Base-by-base conservation (phyloP, 2,329 filamentous ascomycete genomes). In the Ophiostoma populinum region DNA sequence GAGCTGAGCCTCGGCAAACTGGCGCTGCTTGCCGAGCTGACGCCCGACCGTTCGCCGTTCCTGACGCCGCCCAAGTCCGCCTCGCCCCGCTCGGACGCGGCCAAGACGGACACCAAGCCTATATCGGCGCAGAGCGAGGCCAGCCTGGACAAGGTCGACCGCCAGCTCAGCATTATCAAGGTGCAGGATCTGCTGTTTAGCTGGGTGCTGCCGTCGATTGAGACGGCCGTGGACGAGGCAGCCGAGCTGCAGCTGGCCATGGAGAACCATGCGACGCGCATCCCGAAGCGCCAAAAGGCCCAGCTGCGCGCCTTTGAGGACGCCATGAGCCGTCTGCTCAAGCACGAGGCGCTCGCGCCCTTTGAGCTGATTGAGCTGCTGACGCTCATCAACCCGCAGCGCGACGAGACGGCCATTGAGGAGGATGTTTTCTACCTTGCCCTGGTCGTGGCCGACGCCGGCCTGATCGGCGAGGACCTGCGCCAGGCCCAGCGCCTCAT, bases 1-100 rank as follows among this genome's bases (percentile, higher is more conserved):
- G 80, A 95, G 55, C 61, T 95, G 18, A 92, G 83, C 40, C 64
- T 98, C 25, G 80, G 81, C 24, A 95, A 94, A 55, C 65, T 98
- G 31, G 70, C 76, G 12, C 64, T 74, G 36, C 56, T 94, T 44
- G 81, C 81, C 12, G 70, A 74, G 25, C 62, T n/a, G n/a, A n/a
- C n/a, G n/a, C n/a, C n/a, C n/a, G n/a, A 58, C 7, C 54, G 58
- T 35, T 38, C 40, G 7, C 39, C 29, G 34, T 49, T 39, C 1
- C 25, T 27, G 11, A 34, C 34, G 12, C 38, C 34, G 19, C 34
- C 30, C 11, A 19, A 32, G 11, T 39, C 37, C 1, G 17, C 25
- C 17, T 36, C 37, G 21, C 24, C 30, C 11, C 17, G 4, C 17
- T 25, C 18, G 13, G 11, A 12, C 27, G 13, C n/a, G 4, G 11